Evolutionary conservation across 495 filamentous ascomycete genomes (phyloP), one percentile per base, ranked within the genome.

Genomic region (Penicillium canariense): DNA sequence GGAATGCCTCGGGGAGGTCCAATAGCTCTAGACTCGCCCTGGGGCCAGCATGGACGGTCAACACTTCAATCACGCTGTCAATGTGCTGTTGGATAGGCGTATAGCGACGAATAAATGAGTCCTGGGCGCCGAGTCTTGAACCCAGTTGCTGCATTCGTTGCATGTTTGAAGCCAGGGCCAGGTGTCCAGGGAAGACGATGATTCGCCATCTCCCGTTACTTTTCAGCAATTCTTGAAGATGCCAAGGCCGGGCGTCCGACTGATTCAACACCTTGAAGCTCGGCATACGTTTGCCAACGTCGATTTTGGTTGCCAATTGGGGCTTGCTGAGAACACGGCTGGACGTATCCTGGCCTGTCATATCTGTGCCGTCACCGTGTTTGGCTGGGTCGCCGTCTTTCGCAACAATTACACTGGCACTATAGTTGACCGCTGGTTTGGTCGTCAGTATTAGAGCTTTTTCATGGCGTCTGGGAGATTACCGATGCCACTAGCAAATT

Each of bases 141-240:
- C 81, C 79, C 23, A 86, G 72, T 2, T 47, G 50, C 4, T 78
- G 62, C 1, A 85, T 59, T 15, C 81, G 68, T 4, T 61, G 28
- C 39, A 58, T 64, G 55, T 83, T 77, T 0, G 4, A 22, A 42
- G 63, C 17, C 22, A 68, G 3, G 11, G 66, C 55, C 4, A 87
- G 61, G 56, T 83, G 71, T 2, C 85, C 85, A 0, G 81, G 79
- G 49, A 89, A 87, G 11, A 88, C 53, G n/a, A 89, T 68, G 31
- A 89, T 58, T 7, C 82, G 63, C 70, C 81, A 89, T 20, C 75
- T 71, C 0, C 86, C 85, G 32, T 84, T 81, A 17, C 68, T 70
- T 25, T 64, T 61, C 7, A 83, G 55, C 4, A 68, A 54, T 25
- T 74, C 58, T n/a, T 70, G 63, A n/a, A 85, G 67, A 42, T 82